A percentile compares a stretch with the other conserved stretches of the same genome.
Conservation (phyloP, 345 rosid genomes). For the Citrus glauca region DNA sequence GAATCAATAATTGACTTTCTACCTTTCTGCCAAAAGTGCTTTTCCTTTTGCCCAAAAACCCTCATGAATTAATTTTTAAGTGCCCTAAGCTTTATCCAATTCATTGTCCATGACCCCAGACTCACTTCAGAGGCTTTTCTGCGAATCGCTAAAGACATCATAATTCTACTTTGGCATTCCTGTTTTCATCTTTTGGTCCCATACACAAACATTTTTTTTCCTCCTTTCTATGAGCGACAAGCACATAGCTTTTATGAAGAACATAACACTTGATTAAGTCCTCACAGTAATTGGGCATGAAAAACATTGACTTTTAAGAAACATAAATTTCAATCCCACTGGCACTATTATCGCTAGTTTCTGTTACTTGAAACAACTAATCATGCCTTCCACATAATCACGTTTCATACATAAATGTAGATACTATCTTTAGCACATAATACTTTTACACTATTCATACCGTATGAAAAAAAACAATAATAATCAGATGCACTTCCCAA, state of each 20-base stretch:
- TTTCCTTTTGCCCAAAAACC: not conserved
- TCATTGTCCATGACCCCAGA: not conserved
- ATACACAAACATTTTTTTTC: not conserved
- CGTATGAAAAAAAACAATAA: not conserved
- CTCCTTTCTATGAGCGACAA: too few relatives aligned
- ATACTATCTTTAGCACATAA: not conserved
- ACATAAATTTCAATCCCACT: not conserved
- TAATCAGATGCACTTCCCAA: not conserved
- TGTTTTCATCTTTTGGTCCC: not conserved
- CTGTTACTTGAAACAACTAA: too few relatives aligned
- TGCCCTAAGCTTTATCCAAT: not conserved
- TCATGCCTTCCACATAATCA: not conserved
- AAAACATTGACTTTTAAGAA: not conserved
- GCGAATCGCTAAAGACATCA: not conserved
- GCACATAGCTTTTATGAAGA: not conserved
- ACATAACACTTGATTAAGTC: not conserved
- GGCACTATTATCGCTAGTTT: not conserved
- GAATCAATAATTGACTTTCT: not conserved
- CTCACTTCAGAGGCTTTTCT: not conserved
- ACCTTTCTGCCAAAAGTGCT: not conserved
- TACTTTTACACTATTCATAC: not conserved
- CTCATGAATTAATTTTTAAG: not conserved
- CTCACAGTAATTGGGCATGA: not conserved
- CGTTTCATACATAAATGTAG: not conserved
- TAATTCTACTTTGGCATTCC: not conserved